Base-by-base conservation (phyloP, 805 yeast species). In the Barnettozyma wickerhamii region DNA sequence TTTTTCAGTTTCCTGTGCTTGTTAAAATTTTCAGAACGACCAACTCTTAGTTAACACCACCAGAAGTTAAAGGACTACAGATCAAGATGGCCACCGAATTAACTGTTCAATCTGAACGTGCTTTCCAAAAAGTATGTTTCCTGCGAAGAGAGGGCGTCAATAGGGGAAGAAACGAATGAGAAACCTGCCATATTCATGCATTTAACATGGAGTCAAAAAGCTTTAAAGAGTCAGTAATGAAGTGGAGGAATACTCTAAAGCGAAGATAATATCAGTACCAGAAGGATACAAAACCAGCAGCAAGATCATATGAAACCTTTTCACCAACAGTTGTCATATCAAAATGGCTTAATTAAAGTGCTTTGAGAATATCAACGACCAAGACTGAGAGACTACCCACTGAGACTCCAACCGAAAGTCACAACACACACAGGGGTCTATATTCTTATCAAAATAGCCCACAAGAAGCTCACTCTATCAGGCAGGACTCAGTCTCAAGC, bases 91-190 rank as follows among this genome's bases (percentile, higher is more conserved):
- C 98, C 72, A 85, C 98, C 76, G 99, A 93, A 84, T 88, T 93
- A 80, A 91, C 96, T 74, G 99, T 93, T 80, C 99, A 93, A 84
- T 85, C 97, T 72, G 99, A 93, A 84, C 91, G 95, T 79, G 99
- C 99, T 89, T 93, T 84, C 96, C 99, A 93, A 84, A 93, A 93
- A 95, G 95, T 87, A 79, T 71, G 95, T 74, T 26, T 18, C 20
- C 15, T 21, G 13, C 17, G 7, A 7, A 21, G 10, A 6, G 12
- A n/a, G 19, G 32, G 24, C 9, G 38, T 29, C 6, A 3, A 12
- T 27, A 17, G 15, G 37, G 29, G 17, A 24, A 21, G 19, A 13
- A 31, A 13, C n/a, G 18, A 17, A 30, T 37, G 30, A 27, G 27
- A 14, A 19, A 26, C 7, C 24, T 19, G 33, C 14, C 19, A 7